Evolutionary conservation across 345 rosid species (phyloP), one percentile per base, ranked within the genome.

Genomic region (Hibiscus tridactylites): DNA sequence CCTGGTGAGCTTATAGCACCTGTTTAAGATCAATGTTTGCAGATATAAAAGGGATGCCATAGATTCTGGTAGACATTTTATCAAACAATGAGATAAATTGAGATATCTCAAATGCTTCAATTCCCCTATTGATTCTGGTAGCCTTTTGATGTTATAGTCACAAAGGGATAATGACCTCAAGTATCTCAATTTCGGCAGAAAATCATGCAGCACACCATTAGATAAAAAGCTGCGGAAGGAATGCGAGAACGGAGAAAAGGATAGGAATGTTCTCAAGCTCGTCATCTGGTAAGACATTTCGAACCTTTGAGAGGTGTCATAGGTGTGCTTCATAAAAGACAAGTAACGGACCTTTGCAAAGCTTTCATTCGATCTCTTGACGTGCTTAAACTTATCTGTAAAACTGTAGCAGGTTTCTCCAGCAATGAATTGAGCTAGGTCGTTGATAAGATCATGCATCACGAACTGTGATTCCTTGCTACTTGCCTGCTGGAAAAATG

Each of bases 361-460:
- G 19, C 42, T 61, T 17, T 5, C 46, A 60, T 42, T 19, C 2
- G 8, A 35, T 37, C 13, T 33, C 3, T 46, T 6, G 61, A 21
- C 29, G 0, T 1, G 31, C 74, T 39, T 50, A 1, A n/a, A 3
- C 0, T 58, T 39, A 65, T 76, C 74, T 16, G 59, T 64, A 12
- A 64, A 56, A 10, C 26, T 42, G 24, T 50, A 15, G 70, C 62
- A 61, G 15, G 35, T 19, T 15, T 52, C 42, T 56, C 71, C 73
- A 7, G 75, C 71, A 5, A 70, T 70, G 1, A 11, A 58, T 6
- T 15, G 16, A 7, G 83, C 83, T 10, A 80, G 59, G 15, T 80
- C 77, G n/a, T 76, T 57, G 2, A 80, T 31, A 0, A 80, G 75
- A 58, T 73, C 77, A 49, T 76, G 83, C 78, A 76, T 70, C n/a